These are phyloP conservation scores for Limnomonas spitsbergensis DNA, from an alignment of 139 green algal species.

Conservation along the genomic window DNA sequence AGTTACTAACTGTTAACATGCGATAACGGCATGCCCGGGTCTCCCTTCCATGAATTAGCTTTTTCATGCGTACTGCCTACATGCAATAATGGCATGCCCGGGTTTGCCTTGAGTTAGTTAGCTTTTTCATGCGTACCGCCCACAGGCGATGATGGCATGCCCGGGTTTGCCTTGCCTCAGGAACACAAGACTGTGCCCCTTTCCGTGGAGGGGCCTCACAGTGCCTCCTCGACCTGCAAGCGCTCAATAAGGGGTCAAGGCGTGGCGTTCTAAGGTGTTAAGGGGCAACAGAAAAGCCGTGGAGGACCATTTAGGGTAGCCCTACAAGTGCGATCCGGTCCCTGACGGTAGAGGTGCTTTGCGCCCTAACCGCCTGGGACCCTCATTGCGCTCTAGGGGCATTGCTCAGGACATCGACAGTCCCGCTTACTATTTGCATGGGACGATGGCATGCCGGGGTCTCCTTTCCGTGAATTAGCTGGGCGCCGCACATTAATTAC, in stretches of 20 bases:
- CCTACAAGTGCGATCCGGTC: too few species aligned
- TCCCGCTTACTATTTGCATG: neutral
- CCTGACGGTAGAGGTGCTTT: too few species aligned
- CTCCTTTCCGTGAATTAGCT: neutral
- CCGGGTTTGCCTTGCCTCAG: neutral
- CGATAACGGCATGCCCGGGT: neutral
- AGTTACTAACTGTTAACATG: neutral
- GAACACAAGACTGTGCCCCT: too few species aligned
- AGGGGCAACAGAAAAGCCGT: too few species aligned
- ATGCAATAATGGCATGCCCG: neutral
- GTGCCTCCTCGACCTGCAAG: too few species aligned
- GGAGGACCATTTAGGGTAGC: too few species aligned
- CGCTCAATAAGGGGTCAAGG: too few species aligned
- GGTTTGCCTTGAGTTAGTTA: neutral
- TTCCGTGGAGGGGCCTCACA: too few species aligned
- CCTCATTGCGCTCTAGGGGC: too few species aligned
- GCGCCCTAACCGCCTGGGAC: too few species aligned
- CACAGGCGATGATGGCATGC: neutral
- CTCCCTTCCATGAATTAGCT: neutral
- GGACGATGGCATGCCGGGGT: neutral
- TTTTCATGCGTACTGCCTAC: neutral
- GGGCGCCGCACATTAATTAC: neutral
- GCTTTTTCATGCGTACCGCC: neutral
- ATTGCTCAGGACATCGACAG: too few species aligned
- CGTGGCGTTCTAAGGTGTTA: too few species aligned